These are phyloP conservation scores for Opeltia flavorubescens DNA, from an alignment of 495 filamentous ascomycete genomes.

Conservation along the genomic window DNA sequence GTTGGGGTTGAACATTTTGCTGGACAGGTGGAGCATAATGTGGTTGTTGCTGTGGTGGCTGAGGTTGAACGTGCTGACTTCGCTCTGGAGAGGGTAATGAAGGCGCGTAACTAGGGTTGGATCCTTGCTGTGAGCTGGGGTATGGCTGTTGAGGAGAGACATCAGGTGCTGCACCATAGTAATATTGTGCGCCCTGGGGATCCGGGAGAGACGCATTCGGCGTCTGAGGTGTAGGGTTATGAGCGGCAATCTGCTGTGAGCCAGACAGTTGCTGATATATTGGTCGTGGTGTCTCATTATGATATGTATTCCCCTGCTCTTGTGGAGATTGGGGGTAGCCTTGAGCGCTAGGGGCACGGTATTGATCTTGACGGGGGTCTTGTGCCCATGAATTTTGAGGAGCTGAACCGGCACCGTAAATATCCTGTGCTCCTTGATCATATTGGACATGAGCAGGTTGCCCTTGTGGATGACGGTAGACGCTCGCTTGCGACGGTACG, in stretches of 20 bases:
- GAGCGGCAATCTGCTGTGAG: background rate
- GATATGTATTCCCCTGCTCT: conserved; percentile 7
- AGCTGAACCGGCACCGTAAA: conserved; percentile 15
- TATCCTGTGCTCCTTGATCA: conserved; percentile 13
- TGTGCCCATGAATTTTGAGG: conserved; percentile 8
- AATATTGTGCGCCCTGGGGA: conserved; percentile 7
- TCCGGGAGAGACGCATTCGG: conserved; percentile 6
- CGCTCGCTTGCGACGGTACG: conserved; percentile 16
- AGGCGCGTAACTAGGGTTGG: conserved; percentile 1
- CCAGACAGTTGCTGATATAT: conserved; percentile 7
- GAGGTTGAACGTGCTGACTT: conserved; percentile 3
- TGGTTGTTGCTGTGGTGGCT: conserved; percentile 11
- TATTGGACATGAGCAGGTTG: conserved; percentile 16
- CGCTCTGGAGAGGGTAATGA: conserved; percentile 8
- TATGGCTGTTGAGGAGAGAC: conserved; percentile 14
- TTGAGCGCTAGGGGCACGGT: conserved; percentile 15
- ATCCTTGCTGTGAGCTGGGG: conserved; percentile 1
- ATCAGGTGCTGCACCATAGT: conserved; percentile 9
- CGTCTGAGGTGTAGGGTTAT: conserved; percentile 11
- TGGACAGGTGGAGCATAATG: background rate
- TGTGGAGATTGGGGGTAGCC: conserved; percentile 5
- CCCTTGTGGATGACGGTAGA: conserved; percentile 12
- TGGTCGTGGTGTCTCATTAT: conserved; percentile 2
- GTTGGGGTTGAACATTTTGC: conserved; percentile 5
- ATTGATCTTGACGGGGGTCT: conserved; percentile 8